phyloP scores from a whole-genome alignment of 306 rosid genomes.

The Mimosa bimucronata region DNA sequence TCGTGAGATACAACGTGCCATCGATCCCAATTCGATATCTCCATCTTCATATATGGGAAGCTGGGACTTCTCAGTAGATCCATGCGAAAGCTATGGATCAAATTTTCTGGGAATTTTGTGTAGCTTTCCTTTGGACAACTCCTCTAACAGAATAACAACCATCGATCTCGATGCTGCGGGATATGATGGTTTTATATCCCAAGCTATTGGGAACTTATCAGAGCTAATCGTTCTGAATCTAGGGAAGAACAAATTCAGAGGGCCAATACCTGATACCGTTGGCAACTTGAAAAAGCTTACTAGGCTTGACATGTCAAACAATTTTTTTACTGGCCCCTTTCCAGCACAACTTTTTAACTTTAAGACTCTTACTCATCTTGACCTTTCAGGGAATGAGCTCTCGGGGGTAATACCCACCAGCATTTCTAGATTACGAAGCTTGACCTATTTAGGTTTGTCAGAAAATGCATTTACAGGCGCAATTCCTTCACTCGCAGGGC shows the following conservation, averaged over 20 bases:
- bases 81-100: constrained; percentile 46
- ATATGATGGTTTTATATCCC: constrained; percentile 54
- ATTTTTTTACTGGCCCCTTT: constrained; percentile 48
- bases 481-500: constrained; percentile 47
- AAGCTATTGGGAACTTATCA: constrained; percentile 47
- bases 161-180: constrained; percentile 55
- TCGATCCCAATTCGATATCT: constrained; percentile 54
- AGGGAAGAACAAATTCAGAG: constrained; percentile 51
- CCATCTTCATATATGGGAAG: neutral
- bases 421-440: constrained; percentile 39
- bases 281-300: constrained; percentile 47
- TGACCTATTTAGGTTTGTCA: constrained; percentile 47
- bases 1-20: neutral
- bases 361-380: constrained; percentile 40
- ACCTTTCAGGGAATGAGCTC: constrained; percentile 43
- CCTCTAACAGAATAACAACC: constrained; percentile 50
- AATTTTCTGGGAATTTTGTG: constrained; percentile 58
- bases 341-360: constrained; percentile 37
- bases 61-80: constrained; percentile 53
- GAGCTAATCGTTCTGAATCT: constrained; percentile 47
- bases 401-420: constrained; percentile 42
- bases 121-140: constrained; percentile 40
- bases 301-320: constrained; percentile 46
- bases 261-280: constrained; percentile 48
- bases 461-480: constrained; percentile 46